These are phyloP conservation scores for Colletotrichum costaricense DNA, from an alignment of 2,329 filamentous ascomycete genomes.

Conservation along the genomic window DNA sequence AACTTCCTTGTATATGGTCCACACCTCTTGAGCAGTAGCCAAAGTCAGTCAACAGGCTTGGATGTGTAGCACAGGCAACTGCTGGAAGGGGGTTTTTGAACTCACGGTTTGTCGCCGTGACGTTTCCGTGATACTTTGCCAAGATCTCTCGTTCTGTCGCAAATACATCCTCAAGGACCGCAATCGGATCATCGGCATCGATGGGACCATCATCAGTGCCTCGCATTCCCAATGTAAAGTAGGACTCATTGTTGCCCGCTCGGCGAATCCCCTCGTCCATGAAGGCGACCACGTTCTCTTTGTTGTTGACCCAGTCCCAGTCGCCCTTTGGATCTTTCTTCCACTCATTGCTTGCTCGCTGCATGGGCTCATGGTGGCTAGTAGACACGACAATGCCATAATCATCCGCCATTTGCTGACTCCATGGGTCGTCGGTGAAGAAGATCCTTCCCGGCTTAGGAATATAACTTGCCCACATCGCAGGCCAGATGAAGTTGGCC, in stretches of 20 bases:
- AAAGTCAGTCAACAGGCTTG: too few relatives aligned
- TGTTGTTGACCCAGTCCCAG: conserved; percentile 76
- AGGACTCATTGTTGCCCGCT: conserved; percentile 64
- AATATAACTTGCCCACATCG: conserved; percentile 48
- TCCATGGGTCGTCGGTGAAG: conserved; percentile 73
- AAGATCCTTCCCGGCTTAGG: conserved; percentile 73
- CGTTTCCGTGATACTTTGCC: conserved; percentile 61
- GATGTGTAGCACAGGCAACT: background rate
- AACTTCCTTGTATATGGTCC: conserved; percentile 73
- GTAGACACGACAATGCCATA: conserved; percentile 77
- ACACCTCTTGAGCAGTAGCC: conserved; percentile 63
- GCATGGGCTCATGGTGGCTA: conserved; percentile 77
- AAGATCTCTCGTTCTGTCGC: conserved; percentile 69
- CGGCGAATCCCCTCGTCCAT: conserved; percentile 69
- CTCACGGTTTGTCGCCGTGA: conserved; percentile 69
- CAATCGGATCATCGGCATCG: conserved; percentile 61
- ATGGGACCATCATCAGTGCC: conserved; percentile 73
- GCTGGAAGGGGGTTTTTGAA: conserved; percentile 55
- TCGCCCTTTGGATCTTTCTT: conserved; percentile 61
- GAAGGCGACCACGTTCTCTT: conserved; percentile 71
- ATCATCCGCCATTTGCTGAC: conserved; percentile 74
- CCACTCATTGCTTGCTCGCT: conserved; percentile 65
- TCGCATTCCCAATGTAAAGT: conserved; percentile 77
- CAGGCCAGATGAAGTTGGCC: conserved; percentile 79
- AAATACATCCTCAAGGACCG: conserved; percentile 69